phyloP scores from a whole-genome alignment of 2,329 filamentous ascomycete genomes.

The Fusarium sp. region DNA sequence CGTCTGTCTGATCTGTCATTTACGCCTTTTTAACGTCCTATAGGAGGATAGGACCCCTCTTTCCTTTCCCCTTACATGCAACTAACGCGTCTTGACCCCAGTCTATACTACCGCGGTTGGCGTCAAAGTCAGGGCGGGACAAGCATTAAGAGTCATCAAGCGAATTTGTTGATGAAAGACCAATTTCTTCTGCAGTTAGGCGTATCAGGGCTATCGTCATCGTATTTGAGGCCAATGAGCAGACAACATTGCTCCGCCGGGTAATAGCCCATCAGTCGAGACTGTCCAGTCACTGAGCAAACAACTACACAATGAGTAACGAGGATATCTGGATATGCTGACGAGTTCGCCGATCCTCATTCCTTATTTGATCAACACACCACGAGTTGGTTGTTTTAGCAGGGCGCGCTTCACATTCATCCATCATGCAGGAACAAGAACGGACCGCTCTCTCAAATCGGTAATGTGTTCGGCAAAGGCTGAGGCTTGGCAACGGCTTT shows the following conservation, averaged over 20 bases:
- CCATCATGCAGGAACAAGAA: background rate
- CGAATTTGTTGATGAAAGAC: background rate
- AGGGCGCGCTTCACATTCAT: background rate
- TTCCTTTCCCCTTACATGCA: conserved; percentile 7
- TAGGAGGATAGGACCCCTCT: background rate
- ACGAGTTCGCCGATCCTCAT: background rate
- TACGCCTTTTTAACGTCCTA: conserved; percentile 17
- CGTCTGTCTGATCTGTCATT: conserved; percentile 10
- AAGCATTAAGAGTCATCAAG: conserved; percentile 11
- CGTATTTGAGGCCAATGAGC: conserved; percentile 8
- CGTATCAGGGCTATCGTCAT: background rate
- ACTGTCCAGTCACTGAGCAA: background rate
- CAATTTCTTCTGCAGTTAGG: background rate
- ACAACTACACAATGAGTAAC: background rate
- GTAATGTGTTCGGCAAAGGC: background rate
- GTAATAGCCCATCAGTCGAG: background rate
- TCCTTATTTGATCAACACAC: background rate
- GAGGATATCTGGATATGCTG: background rate
- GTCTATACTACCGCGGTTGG: conserved; percentile 10
- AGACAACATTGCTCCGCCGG: background rate
- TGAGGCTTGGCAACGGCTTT: conserved; percentile 8
- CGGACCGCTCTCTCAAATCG: background rate
- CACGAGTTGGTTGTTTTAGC: background rate
- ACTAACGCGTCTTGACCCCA: conserved; percentile 18
- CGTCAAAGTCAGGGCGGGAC: conserved; percentile 24